phyloP scores from a whole-genome alignment of 1,284 basidiomycete genomes.

The Singerocomus inundabilis region DNA sequence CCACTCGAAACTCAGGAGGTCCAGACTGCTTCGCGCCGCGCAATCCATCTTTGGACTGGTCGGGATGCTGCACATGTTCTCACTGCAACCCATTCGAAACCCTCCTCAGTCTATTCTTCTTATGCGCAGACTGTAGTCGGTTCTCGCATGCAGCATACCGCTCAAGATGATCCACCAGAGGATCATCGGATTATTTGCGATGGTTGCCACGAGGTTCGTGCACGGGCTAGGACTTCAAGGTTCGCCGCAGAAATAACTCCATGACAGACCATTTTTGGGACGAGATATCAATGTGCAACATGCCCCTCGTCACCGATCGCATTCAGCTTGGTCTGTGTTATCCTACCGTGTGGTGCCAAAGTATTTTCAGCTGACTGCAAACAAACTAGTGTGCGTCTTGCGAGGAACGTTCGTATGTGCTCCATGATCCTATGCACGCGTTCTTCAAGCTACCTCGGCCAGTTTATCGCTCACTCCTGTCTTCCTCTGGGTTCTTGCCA shows the following conservation, averaged over 20 bases:
- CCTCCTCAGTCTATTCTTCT: constrained; percentile 58
- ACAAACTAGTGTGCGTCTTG: constrained; percentile 70
- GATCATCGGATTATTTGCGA: constrained; percentile 62
- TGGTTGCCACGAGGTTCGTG: constrained; percentile 55
- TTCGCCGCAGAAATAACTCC: background rate
- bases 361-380: constrained; percentile 8
- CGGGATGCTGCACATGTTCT: constrained; percentile 66
- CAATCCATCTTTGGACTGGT: constrained; percentile 73
- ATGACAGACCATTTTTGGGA: constrained; percentile 60
- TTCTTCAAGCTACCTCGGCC: constrained; percentile 85
- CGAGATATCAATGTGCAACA: constrained; percentile 74
- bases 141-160: constrained; percentile 33
- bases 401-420: constrained; percentile 70
- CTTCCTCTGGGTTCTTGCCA: constrained; percentile 60
- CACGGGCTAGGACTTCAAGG: background rate
- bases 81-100: constrained; percentile 41
- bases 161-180: constrained; percentile 33
- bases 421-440: constrained; percentile 81
- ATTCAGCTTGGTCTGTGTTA: constrained; percentile 59
- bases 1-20: constrained; percentile 74
- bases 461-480: constrained; percentile 68
- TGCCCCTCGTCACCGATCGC: constrained; percentile 63
- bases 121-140: constrained; percentile 67
- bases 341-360: background rate
- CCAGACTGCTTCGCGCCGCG: constrained; percentile 69